Conservation (phyloP, 306 rosid genomes). For the Fragaria nilgerrensis region DNA sequence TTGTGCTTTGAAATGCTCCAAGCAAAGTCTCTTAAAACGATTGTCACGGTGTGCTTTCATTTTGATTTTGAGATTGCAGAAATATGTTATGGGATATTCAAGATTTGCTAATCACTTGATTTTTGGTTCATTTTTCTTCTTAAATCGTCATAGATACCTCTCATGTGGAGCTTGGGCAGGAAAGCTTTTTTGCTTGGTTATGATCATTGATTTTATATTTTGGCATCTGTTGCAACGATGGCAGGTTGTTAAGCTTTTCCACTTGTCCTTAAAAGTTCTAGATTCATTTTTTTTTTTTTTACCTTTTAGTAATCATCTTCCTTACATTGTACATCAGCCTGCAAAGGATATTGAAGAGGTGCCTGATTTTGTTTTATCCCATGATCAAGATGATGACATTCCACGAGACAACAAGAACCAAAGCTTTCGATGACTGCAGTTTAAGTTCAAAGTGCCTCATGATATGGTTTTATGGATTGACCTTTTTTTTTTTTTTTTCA, state of each 20-base stretch:
- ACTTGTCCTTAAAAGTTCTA: slow-evolving; percentile 5
- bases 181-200: slow-evolving; percentile 81
- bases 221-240: slow-evolving; percentile 69
- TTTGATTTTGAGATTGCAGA: neutral
- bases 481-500: no score
- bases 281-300: slow-evolving; percentile 6
- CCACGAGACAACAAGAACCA: neutral
- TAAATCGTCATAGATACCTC: slow-evolving; percentile 52
- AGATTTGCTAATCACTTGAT: slow-evolving; percentile 19
- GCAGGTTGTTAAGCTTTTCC: slow-evolving; percentile 47
- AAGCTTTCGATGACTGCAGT: slow-evolving; percentile 8
- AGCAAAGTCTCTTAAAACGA: slow-evolving; percentile 62
- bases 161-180: slow-evolving; percentile 90
- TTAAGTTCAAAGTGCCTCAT: neutral
- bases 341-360: slow-evolving; percentile 64
- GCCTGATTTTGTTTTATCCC: slow-evolving; percentile 45
- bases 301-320: neutral
- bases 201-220: slow-evolving; percentile 74
- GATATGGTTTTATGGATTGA: neutral
- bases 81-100: neutral
- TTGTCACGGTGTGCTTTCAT: slow-evolving; percentile 60
- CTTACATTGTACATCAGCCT: slow-evolving; percentile 41
- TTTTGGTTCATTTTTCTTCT: slow-evolving; percentile 5
- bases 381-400: slow-evolving; percentile 29
- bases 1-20: slow-evolving; percentile 64